phyloP scores from a whole-genome alignment of 768 basidiomycete species.

The Ramaria rubella region DNA sequence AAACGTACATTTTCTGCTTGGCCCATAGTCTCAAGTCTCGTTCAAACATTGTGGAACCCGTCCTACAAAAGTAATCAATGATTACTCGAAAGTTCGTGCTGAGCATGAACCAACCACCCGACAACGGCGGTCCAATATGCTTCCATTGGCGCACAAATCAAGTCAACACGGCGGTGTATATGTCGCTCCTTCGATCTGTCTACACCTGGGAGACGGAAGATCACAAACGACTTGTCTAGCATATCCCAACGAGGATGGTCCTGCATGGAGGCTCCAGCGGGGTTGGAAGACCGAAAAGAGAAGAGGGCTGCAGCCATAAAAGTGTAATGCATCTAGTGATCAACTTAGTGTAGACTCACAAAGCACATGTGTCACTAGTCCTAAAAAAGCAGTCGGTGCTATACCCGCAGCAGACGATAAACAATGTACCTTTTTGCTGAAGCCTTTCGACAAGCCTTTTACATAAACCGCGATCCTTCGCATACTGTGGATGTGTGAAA shows the following conservation, averaged over 20 bases:
- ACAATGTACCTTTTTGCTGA: constrained; percentile 44
- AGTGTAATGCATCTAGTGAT: not conserved
- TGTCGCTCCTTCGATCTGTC: constrained; percentile 24
- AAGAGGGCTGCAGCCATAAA: constrained; percentile 41
- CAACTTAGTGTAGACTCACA: constrained; percentile 43
- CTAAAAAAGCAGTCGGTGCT: constrained; percentile 26
- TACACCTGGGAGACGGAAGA: constrained; percentile 56
- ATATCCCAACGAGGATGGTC: constrained; percentile 56
- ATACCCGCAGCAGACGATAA: not conserved
- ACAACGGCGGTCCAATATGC: constrained; percentile 85
- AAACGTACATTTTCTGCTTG: constrained; percentile 46
- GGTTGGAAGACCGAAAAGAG: constrained; percentile 50
- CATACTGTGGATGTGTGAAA: constrained; percentile 60
- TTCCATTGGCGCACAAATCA: constrained; percentile 72
- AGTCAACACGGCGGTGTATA: constrained; percentile 66
- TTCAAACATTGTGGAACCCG: constrained; percentile 86
- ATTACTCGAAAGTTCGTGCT: not conserved
- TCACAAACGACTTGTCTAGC: constrained; percentile 78
- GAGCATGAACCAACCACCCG: constrained; percentile 58
- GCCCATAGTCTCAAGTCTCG: constrained; percentile 75
- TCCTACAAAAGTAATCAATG: constrained; percentile 38
- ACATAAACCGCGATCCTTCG: constrained; percentile 55
- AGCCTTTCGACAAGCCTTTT: constrained; percentile 52
- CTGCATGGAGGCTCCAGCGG: constrained; percentile 4
- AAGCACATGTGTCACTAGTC: constrained; percentile 77